Base-by-base conservation (phyloP, 2,329 filamentous ascomycete species). In the Hypoxylon sp. region DNA sequence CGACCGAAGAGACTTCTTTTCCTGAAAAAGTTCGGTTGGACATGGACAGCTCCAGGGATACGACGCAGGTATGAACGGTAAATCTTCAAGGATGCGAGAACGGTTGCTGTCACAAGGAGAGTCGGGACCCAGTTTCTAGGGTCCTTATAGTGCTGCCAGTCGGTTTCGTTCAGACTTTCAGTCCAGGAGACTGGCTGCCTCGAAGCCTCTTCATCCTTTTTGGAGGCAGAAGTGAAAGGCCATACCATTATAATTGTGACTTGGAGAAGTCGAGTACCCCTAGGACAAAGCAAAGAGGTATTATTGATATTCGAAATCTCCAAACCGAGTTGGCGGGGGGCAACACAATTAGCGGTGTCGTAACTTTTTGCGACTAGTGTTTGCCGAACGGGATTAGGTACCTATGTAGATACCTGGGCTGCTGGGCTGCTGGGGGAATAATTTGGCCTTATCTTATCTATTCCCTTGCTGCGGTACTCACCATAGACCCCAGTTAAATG, bases 41-140 rank as follows among this genome's bases (percentile, higher is more conserved):
- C 91, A 77, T 94, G 87, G 24, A 87, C 85, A 37, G 93, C 88
- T 62, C 89, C 91, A 3, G 94, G 94, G 63, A 98, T 93, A 57
- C 96, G 92, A 37, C 94, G 91, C 53, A 99, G 83, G 78, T 94
- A 96, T 63, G 86, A 91, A 74, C 87, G 88, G 81, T 94, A 94
- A 51, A 94, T 76, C 62, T 84, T 84, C 52, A 89, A 75, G 26
- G 84, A 82, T 19, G 82, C 80, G 33, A 91, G 78, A 1, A 88
- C 86, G 1, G 87, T 84, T 13, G 83, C 82, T 26, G 88, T 88
- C 47, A 88, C 83, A 14, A 88, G 77, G 33, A 87, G 73, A 2
- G 87, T 86, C 24, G 84, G 83, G 53, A 87, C 79, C 78, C 88
- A 81, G 67, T 83, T 87, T 70, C 82, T 80, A 5, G 87, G 86